Conservation (phyloP, 257 asterid species). For the Solanum ossicruentum region DNA sequence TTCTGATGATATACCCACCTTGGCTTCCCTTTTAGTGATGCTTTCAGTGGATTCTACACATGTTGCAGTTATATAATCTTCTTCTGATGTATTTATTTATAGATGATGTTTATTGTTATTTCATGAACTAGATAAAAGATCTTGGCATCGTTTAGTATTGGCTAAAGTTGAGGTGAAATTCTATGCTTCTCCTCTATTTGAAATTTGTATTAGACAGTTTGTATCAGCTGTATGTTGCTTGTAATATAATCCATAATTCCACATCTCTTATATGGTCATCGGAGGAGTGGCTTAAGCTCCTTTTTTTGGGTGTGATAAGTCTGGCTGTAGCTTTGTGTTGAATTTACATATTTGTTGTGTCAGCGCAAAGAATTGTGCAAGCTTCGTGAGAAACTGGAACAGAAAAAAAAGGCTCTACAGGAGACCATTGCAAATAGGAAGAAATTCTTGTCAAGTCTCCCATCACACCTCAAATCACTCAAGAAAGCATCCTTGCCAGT, state of each 20-base stretch:
- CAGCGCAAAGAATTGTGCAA: slow-evolving; percentile 92
- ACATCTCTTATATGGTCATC: background rate
- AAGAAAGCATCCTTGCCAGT: slow-evolving; percentile 95
- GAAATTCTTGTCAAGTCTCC: slow-evolving; percentile 83
- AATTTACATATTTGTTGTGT: slow-evolving; percentile 8
- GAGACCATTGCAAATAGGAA: slow-evolving; percentile 79
- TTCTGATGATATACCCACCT: background rate
- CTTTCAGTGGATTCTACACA: background rate
- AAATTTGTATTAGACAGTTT: background rate
- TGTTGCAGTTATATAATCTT: background rate
- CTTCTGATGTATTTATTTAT: background rate
- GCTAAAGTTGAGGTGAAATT: background rate
- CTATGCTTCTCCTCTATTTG: background rate
- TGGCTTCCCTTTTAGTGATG: background rate
- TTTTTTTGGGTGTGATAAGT: background rate
- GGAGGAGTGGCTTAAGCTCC: background rate
- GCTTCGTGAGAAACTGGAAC: slow-evolving; percentile 72
- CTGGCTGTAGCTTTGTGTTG: background rate
- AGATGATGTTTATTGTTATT: background rate
- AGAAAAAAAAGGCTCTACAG: slow-evolving; percentile 72
- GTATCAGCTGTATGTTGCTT: background rate
- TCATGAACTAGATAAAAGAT: background rate
- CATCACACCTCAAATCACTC: slow-evolving; percentile 92
- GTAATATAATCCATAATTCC: background rate
- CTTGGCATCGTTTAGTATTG: background rate